Evolutionary conservation across 1,284 basidiomycete species (phyloP).

Genomic region (Cryptococcus sp.): DNA sequence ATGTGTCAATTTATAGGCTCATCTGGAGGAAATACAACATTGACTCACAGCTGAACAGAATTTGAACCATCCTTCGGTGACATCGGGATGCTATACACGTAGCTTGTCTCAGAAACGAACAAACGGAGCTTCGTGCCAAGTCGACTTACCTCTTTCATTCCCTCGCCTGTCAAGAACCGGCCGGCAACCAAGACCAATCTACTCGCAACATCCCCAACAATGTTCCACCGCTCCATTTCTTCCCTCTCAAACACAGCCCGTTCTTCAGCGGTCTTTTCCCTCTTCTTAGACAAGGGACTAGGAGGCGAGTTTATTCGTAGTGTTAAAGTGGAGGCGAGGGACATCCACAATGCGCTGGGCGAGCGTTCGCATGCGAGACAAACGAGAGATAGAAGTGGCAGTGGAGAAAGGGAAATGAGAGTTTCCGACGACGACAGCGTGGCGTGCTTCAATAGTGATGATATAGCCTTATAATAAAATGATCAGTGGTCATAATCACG

Average conservation of each 20-base stretch:
- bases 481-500: not conserved
- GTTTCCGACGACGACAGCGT: conserved; percentile 56
- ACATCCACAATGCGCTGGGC: conserved; percentile 78
- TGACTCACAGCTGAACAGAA: conserved; percentile 58
- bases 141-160: conserved; percentile 67
- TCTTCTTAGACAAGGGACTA: conserved; percentile 36
- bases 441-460: conserved; percentile 44
- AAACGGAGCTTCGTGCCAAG: not conserved
- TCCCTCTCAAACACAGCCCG: conserved; percentile 20
- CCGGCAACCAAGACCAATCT: conserved; percentile 66
- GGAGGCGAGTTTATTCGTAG: conserved; percentile 73
- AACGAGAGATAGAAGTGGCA: conserved; percentile 73
- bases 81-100: conserved; percentile 66
- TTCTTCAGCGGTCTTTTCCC: conserved; percentile 35
- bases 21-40: not conserved
- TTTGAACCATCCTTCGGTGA: conserved; percentile 82
- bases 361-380: conserved; percentile 71
- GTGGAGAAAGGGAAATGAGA: conserved; percentile 72
- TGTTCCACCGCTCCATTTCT: conserved; percentile 36
- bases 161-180: conserved; percentile 59
- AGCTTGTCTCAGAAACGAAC: not conserved
- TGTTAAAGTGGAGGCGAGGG: conserved; percentile 72
- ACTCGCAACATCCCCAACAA: conserved; percentile 57
- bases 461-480: conserved; percentile 32
- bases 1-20: not conserved